A percentile compares a stretch with the other conserved stretches of the same genome.
Evolutionary conservation across 2,329 filamentous ascomycete species (phyloP).

Genomic region (Trichoderma sp.): DNA sequence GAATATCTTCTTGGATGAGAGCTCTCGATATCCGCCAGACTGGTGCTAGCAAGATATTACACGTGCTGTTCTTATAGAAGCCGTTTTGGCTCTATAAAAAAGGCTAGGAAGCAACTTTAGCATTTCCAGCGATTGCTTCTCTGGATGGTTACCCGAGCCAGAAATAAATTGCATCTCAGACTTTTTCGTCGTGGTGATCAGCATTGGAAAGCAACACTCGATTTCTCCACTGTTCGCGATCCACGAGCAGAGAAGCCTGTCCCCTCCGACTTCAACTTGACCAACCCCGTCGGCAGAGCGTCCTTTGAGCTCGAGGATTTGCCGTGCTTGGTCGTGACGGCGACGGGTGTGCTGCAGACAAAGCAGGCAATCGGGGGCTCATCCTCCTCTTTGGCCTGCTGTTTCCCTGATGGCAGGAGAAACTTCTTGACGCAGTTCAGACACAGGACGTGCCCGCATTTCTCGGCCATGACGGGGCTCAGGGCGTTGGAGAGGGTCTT

Average conservation of each 20-base stretch:
- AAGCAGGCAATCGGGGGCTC: constrained; percentile 67
- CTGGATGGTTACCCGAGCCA: not conserved
- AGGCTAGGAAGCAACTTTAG: not conserved
- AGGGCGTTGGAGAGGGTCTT: constrained; percentile 82
- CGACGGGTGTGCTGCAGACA: constrained; percentile 81
- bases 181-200: constrained; percentile 41
- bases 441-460: constrained; percentile 91
- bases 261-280: constrained; percentile 81
- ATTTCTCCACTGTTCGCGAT: constrained; percentile 76
- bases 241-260: constrained; percentile 93
- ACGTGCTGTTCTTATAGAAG: not conserved
- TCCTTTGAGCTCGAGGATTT: constrained; percentile 53
- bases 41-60: not conserved
- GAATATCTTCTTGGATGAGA: not conserved
- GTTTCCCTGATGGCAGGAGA: constrained; percentile 62
- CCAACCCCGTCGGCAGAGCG: constrained; percentile 69
- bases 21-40: not conserved
- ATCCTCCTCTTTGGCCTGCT: constrained; percentile 47
- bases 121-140: not conserved
- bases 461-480: constrained; percentile 79
- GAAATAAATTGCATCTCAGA: not conserved
- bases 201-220: constrained; percentile 81
- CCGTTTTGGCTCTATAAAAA: not conserved
- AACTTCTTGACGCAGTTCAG: constrained; percentile 83
- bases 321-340: constrained; percentile 59